Percentiles rank a stretch among this genome's conserved stretches.
These are phyloP conservation scores for Geotrichum cucujoidarum DNA, from an alignment of 1,139 yeast species.

Conservation along the genomic window DNA sequence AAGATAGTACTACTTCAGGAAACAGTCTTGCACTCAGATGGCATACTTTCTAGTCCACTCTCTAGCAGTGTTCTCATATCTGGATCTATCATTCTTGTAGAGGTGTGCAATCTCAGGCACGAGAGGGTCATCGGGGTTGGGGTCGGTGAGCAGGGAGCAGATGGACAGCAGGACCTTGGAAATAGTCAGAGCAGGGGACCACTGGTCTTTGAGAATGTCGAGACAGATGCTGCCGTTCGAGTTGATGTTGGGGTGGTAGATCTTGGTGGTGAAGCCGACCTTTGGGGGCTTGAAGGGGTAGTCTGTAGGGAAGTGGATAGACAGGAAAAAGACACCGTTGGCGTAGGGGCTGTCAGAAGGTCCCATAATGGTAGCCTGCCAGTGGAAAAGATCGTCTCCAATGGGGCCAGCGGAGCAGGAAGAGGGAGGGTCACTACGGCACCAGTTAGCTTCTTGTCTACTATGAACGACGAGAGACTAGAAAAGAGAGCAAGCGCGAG, in stretches of 20 bases:
- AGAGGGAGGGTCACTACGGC: slow-evolving; percentile 88
- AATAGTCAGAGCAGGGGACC: slow-evolving; percentile 89
- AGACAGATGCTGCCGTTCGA: slow-evolving; percentile 83
- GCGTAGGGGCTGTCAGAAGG: slow-evolving; percentile 93
- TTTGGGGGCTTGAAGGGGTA: slow-evolving; percentile 94
- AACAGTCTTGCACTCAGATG: slow-evolving; percentile 50
- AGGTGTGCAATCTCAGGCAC: slow-evolving; percentile 98
- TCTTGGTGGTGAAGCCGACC: slow-evolving; percentile 84
- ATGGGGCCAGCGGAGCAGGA: slow-evolving; percentile 99
- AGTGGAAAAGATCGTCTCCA: slow-evolving; percentile 91
- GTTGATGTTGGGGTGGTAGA: slow-evolving; percentile 88
- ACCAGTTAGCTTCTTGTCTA: slow-evolving; percentile 7
- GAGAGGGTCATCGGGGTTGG: slow-evolving; percentile 97
- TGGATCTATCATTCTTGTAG: slow-evolving; percentile 89
- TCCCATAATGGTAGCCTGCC: slow-evolving; percentile 97
- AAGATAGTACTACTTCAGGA: too few species aligned
- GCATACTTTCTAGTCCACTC: slow-evolving; percentile 99
- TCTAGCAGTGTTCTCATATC: slow-evolving; percentile 94
- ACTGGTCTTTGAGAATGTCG: slow-evolving; percentile 80
- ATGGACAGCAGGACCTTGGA: slow-evolving; percentile 85
- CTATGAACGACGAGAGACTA: not conserved
- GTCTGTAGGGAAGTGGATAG: slow-evolving; percentile 92
- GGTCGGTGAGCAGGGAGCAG: slow-evolving; percentile 89
- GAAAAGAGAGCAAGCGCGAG: too few species aligned
- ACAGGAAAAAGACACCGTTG: slow-evolving; percentile 86